Evolutionary conservation across 345 rosid genomes (phyloP).

Genomic region (Eucalyptus regnans): DNA sequence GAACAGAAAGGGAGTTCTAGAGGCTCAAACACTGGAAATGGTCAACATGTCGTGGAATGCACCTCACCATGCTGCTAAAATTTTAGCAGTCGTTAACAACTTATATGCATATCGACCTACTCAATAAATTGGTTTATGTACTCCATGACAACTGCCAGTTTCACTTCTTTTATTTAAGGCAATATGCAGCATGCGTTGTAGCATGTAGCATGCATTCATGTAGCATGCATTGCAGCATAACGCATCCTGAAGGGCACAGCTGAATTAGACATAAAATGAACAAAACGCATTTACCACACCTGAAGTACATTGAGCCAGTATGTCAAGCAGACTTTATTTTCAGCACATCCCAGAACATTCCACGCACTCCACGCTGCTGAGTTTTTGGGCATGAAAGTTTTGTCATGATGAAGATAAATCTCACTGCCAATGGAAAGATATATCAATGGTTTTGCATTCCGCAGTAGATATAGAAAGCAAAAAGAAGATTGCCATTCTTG

Average conservation of each 20-base stretch:
- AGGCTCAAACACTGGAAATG: not conserved
- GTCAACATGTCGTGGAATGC: not conserved
- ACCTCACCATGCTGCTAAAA: not conserved
- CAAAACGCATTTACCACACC: slow-evolving; percentile 20
- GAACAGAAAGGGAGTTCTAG: not conserved
- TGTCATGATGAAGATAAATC: slow-evolving; percentile 71
- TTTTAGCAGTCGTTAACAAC: not conserved
- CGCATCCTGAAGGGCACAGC: not conserved
- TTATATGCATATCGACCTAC: not conserved
- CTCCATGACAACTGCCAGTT: not conserved
- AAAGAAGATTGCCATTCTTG: not conserved
- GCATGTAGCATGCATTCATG: too few species aligned
- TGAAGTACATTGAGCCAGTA: slow-evolving; percentile 96
- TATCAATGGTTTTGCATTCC: not conserved
- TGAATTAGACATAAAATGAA: not conserved
- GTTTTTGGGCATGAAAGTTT: slow-evolving; percentile 66
- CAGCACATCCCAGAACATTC: slow-evolving; percentile 68
- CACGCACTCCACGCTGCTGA: slow-evolving; percentile 86
- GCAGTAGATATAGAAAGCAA: not conserved
- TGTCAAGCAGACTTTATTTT: slow-evolving; percentile 62
- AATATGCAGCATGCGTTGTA: not conserved
- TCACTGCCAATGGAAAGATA: slow-evolving; percentile 35
- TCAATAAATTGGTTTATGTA: not conserved
- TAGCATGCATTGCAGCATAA: slow-evolving; percentile 4
- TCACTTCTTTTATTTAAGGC: not conserved